Evolutionary conservation across 2,329 filamentous ascomycete genomes (phyloP), one percentile per base, ranked within the genome.

Genomic region (Tolypocladium endophyticum): DNA sequence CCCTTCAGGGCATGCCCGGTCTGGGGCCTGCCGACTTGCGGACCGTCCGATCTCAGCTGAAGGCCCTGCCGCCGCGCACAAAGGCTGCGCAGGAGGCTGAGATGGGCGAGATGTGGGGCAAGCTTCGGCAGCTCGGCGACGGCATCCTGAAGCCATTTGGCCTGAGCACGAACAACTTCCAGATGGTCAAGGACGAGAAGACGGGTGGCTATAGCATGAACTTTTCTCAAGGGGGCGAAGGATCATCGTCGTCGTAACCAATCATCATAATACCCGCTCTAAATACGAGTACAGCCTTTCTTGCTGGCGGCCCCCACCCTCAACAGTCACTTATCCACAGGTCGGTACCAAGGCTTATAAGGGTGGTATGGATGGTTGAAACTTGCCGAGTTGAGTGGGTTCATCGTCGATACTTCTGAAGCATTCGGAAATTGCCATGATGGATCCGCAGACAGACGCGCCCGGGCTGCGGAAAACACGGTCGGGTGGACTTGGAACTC

Each of bases 41-140:
- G 67, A 82, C 87, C 20, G 88, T 95, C 1, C 79, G 84, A 58
- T 74, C 78, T 35, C 87, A 91, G 65, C 77, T 95, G 61, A 73
- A 79, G 18, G 76, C 78, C 28, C 74, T 97, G 45, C 90, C 90
- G 1, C 77, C 81, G 1, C 80, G 81, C 62, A 82, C 91, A 56
- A 89, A 93, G 64, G 83, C 82, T 23, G 92, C 92, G 1, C 90
- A 92, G 74, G 88, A 96, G 69, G 83, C 82, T 66, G 94, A 99
- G 74, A 90, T 94, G 83, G 87, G 83, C 3, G 93, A 99, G 76
- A 97, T 97, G 92, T 96, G 96, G 92, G 90, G 88, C 23, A 97
- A 97, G 77, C 75, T 99, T 67, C 97, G 96, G 71, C 86, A 89
- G 74, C 77, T 99, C 61, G 94, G 94, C 0, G 96, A 99, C 70